Conservation (phyloP, 768 basidiomycete species). For the Boletus pseudopeckii region DNA sequence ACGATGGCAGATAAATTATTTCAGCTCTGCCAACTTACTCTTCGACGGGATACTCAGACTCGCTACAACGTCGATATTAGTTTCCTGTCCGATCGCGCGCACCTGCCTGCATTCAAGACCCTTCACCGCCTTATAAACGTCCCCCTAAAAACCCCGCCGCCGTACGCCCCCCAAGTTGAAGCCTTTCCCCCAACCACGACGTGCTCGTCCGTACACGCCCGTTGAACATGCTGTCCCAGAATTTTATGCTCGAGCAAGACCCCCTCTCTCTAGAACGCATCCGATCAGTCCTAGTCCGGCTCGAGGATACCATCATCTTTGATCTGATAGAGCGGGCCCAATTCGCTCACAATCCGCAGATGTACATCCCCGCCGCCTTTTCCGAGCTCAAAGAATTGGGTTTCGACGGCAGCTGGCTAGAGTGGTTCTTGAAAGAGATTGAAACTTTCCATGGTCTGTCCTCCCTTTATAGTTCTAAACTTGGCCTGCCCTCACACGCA, state of each 20-base stretch:
- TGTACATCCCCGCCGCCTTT: conserved; percentile 81
- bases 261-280: conserved; percentile 89
- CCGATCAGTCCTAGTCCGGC: conserved; percentile 76
- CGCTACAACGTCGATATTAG: too few species aligned
- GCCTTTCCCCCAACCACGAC: conserved; percentile 8
- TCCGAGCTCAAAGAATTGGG: conserved; percentile 68
- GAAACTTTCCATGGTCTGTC: conserved; percentile 90
- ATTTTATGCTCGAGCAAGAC: conserved; percentile 66
- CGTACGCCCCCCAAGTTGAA: not conserved
- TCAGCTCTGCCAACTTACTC: too few species aligned
- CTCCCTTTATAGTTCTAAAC: not conserved
- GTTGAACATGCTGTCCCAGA: conserved; percentile 57
- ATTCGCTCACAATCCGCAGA: conserved; percentile 88
- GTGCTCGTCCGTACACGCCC: conserved; percentile 1
- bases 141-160: not conserved
- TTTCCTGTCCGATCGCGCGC: too few species aligned
- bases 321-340: conserved; percentile 95
- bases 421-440: conserved; percentile 96
- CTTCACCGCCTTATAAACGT: conserved; percentile 15
- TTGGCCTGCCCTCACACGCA: not conserved
- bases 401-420: conserved; percentile 87
- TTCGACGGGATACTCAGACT: too few species aligned
- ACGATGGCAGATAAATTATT: too few species aligned
- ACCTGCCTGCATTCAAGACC: too few species aligned
- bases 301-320: conserved; percentile 99